A percentile compares a stretch with the other conserved stretches of the same genome.
Conservation (phyloP, 805 yeast genomes). For the Ogataea corticis region DNA sequence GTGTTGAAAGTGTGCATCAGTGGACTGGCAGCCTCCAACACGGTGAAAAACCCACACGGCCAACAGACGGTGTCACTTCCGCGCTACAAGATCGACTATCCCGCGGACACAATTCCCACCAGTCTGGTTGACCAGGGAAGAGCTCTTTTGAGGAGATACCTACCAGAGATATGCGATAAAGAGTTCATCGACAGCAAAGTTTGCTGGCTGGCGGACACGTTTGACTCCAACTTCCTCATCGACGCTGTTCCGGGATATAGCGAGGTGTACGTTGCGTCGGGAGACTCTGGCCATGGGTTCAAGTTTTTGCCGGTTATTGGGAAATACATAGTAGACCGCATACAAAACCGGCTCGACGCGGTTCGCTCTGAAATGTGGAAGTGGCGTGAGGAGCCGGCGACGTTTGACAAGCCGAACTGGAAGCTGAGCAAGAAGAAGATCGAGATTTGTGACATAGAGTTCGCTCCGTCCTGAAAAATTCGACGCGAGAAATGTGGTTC, state of each 20-base stretch:
- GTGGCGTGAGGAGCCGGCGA: conserved; percentile 30
- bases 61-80: conserved; percentile 35
- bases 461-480: conserved; percentile 2
- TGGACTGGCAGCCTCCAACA: conserved; percentile 34
- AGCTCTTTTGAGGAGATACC: conserved; percentile 31
- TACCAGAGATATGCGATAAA: conserved; percentile 42
- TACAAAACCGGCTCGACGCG: conserved; percentile 32
- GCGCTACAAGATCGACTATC: conserved; percentile 34
- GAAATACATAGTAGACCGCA: conserved; percentile 35
- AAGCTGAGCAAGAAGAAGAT: conserved; percentile 15
- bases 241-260: conserved; percentile 37
- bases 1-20: conserved; percentile 41
- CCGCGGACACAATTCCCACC: conserved; percentile 40
- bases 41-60: conserved; percentile 22
- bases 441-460: conserved; percentile 13
- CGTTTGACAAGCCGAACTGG: conserved; percentile 11
- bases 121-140: conserved; percentile 32
- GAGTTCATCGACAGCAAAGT: conserved; percentile 35
- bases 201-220: conserved; percentile 44
- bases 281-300: conserved; percentile 51
- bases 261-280: conserved; percentile 42
- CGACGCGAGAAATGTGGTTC: not conserved
- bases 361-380: conserved; percentile 32
- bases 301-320: conserved; percentile 50
- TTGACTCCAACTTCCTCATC: conserved; percentile 41